A percentile compares a stretch with the other conserved stretches of the same genome.
Conservation (phyloP, 768 basidiomycete species). For the Pleurotus ostreatus region DNA sequence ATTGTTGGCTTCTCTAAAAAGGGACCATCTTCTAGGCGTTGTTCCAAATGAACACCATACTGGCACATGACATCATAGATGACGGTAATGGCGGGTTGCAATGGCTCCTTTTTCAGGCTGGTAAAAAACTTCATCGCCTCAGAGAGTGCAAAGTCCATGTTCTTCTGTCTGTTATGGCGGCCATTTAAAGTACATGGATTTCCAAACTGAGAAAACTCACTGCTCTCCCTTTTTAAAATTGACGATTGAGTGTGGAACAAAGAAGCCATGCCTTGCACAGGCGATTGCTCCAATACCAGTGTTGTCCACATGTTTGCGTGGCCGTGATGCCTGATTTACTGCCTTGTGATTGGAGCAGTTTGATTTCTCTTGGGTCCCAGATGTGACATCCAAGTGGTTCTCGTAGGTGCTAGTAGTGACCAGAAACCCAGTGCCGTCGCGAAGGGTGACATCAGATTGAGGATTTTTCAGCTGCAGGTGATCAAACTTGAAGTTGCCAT, state of each 20-base stretch:
- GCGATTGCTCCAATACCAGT: slow-evolving; percentile 26
- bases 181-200: slow-evolving; percentile 2
- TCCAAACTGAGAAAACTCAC: slow-evolving; percentile 10
- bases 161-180: slow-evolving; percentile 17
- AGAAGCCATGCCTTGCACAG: slow-evolving; percentile 28
- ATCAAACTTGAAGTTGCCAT: slow-evolving; percentile 25
- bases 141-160: slow-evolving; percentile 23
- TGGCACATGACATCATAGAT: slow-evolving; percentile 28
- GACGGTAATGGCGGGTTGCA: not conserved
- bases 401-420: slow-evolving; percentile 15
- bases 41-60: slow-evolving; percentile 16
- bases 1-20: slow-evolving; percentile 6
- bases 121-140: slow-evolving; percentile 14
- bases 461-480: slow-evolving; percentile 21
- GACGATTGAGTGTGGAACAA: slow-evolving; percentile 22
- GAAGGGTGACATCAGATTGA: slow-evolving; percentile 19
- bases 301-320: slow-evolving; percentile 14
- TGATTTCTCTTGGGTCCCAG: slow-evolving; percentile 12
- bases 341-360: slow-evolving; percentile 16
- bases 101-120: not conserved
- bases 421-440: slow-evolving; percentile 23
- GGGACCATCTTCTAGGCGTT: slow-evolving; percentile 10
- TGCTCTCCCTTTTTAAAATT: slow-evolving; percentile 27
- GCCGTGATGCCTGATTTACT: slow-evolving; percentile 13
- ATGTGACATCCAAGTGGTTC: slow-evolving; percentile 15